A percentile compares a stretch with the other conserved stretches of the same genome.
Conservation (phyloP, 345 rosid genomes). For the Stellera chamaejasme region DNA sequence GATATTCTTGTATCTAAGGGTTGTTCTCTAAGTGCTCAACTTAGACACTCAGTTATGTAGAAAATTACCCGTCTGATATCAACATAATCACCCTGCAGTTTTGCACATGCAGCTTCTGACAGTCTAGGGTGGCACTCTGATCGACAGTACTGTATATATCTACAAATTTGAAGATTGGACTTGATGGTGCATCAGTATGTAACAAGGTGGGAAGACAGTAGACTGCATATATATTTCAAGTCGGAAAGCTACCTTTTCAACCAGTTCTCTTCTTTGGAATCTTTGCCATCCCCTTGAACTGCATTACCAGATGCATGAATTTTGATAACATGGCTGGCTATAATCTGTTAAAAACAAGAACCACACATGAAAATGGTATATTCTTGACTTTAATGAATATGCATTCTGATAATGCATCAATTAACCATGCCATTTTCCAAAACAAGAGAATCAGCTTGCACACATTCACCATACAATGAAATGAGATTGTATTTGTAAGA, state of each 20-base stretch:
- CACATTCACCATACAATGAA: too few species aligned
- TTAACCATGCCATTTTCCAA: too few species aligned
- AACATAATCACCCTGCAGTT: slow-evolving; percentile 75
- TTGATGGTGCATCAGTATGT: slow-evolving; percentile 12
- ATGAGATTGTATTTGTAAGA: too few species aligned
- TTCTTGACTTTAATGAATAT: neutral
- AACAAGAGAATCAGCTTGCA: too few species aligned
- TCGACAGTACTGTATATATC: slow-evolving; percentile 84
- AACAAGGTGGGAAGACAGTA: slow-evolving; percentile 5
- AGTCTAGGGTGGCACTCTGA: slow-evolving; percentile 78
- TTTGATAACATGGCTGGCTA: slow-evolving; percentile 90
- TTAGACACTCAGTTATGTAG: neutral
- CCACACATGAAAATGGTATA: neutral
- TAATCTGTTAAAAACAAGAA: slow-evolving; percentile 38
- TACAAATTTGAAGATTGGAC: slow-evolving; percentile 18
- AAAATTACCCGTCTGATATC: slow-evolving; percentile 70
- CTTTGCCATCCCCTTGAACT: slow-evolving; percentile 36
- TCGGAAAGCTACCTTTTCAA: slow-evolving; percentile 55
- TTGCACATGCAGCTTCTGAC: slow-evolving; percentile 62
- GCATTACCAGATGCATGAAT: slow-evolving; percentile 87
- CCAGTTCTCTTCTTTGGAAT: slow-evolving; percentile 85
- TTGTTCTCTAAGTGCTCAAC: neutral
- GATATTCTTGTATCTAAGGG: too few species aligned
- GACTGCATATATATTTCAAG: neutral
- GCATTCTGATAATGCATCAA: too few species aligned